Evolutionary conservation across 2,329 filamentous ascomycete species (phyloP).

Genomic region (Pseudocercospora vitis): DNA sequence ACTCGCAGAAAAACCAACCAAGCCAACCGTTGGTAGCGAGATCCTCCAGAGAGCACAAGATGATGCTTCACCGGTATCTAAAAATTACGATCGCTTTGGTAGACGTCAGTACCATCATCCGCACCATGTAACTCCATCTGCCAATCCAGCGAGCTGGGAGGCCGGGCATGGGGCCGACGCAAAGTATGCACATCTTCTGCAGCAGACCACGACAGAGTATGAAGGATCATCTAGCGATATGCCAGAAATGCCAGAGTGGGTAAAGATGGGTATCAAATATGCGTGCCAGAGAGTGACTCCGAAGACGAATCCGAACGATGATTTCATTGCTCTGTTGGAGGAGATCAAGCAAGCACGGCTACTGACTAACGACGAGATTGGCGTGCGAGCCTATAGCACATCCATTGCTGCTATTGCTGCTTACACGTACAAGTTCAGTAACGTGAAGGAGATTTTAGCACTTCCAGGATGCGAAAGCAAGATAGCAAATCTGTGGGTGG

Average conservation of each 20-base stretch:
- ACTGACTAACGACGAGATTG: slow-evolving; percentile 73
- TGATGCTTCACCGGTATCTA: slow-evolving; percentile 28
- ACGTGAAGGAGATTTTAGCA: slow-evolving; percentile 43
- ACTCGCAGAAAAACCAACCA: slow-evolving; percentile 12
- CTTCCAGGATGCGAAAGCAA: slow-evolving; percentile 82
- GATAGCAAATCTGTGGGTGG: slow-evolving; percentile 72
- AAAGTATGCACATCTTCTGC: slow-evolving; percentile 53
- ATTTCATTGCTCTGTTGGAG: slow-evolving; percentile 72
- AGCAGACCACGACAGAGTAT: slow-evolving; percentile 75
- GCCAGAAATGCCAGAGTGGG: slow-evolving; percentile 70
- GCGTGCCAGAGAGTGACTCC: slow-evolving; percentile 79
- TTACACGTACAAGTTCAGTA: slow-evolving; percentile 64
- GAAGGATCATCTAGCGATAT: slow-evolving; percentile 49
- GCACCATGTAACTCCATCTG: slow-evolving; percentile 19
- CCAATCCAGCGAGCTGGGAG: slow-evolving; percentile 30
- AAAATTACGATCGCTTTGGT: slow-evolving; percentile 28
- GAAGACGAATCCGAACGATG: slow-evolving; percentile 66
- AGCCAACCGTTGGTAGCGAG: slow-evolving; percentile 9
- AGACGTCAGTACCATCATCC: slow-evolving; percentile 28
- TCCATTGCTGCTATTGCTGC: slow-evolving; percentile 80
- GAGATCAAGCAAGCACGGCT: slow-evolving; percentile 71
- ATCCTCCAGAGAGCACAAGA: slow-evolving; percentile 57
- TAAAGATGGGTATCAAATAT: slow-evolving; percentile 63
- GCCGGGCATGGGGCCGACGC: slow-evolving; percentile 35
- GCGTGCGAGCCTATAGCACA: slow-evolving; percentile 81